Percentiles rank a stretch among this genome's conserved stretches.
Conservation (phyloP, 495 filamentous ascomycete species). For the Penicillium steckii region DNA sequence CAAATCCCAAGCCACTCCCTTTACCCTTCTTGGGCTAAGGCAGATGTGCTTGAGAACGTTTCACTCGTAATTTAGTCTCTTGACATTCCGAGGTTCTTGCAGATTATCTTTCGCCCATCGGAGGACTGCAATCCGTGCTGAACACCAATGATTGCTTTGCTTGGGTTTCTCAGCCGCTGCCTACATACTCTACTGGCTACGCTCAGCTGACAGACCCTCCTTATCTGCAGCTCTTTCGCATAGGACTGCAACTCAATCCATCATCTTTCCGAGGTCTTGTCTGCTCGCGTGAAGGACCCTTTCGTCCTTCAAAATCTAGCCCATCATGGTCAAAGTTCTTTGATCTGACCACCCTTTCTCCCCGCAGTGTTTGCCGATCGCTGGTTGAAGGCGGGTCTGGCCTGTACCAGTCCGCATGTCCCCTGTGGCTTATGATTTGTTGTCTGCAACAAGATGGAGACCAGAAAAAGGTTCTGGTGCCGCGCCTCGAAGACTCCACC, state of each 20-base stretch:
- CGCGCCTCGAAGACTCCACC: not conserved
- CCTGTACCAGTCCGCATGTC: not conserved
- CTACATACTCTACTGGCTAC: too few relatives aligned
- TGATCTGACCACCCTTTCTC: not conserved
- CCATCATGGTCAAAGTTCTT: not conserved
- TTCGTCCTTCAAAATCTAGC: not conserved
- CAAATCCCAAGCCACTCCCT: not conserved
- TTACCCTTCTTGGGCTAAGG: not conserved
- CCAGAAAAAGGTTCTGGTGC: not conserved
- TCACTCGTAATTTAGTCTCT: not conserved
- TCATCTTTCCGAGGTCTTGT: not conserved
- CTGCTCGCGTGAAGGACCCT: not conserved
- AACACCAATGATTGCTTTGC: not conserved
- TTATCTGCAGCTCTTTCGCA: not conserved
- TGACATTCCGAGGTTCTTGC: not conserved
- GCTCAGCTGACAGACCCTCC: too few relatives aligned
- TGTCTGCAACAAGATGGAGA: not conserved
- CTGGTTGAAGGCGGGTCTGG: not conserved
- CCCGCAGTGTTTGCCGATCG: conserved; percentile 1
- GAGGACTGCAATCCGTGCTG: conserved; percentile 11
- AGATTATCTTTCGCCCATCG: not conserved
- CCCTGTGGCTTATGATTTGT: not conserved
- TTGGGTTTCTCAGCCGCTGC: not conserved
- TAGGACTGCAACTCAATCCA: not conserved
- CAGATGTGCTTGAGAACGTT: conserved; percentile 7